Conservation (phyloP, 2,329 filamentous ascomycete species). For the Fusarium sp. region DNA sequence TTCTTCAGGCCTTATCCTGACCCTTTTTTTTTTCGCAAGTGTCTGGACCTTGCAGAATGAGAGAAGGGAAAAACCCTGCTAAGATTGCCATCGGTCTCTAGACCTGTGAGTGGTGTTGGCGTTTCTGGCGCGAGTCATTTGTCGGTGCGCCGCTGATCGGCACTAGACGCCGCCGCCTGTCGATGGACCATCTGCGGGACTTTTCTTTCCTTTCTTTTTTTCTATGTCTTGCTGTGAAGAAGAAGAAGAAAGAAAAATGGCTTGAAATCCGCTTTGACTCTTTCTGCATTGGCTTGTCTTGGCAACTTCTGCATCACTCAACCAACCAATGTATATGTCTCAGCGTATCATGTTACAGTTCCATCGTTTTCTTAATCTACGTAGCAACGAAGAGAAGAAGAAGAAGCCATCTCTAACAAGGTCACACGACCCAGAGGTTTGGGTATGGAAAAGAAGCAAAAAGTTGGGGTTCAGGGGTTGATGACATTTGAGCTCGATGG, state of each 20-base stretch:
- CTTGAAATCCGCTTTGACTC: background rate
- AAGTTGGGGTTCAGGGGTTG: background rate
- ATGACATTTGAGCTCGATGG: background rate
- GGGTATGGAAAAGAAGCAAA: background rate
- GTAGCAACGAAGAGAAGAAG: background rate
- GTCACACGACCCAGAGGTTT: background rate
- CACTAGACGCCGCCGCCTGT: background rate
- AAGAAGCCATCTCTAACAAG: background rate
- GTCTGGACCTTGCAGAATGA: background rate
- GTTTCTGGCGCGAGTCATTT: conserved; percentile 1
- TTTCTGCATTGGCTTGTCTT: background rate
- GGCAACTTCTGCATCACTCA: background rate
- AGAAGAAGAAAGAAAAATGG: background rate
- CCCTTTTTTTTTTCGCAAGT: background rate
- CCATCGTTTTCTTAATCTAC: background rate
- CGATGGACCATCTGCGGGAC: background rate
- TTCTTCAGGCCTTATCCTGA: conserved; percentile 3
- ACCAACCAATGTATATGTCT: background rate
- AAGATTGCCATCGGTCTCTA: background rate
- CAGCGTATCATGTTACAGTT: background rate
- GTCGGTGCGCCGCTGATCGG: background rate
- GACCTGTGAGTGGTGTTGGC: background rate
- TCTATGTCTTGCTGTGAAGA: background rate
- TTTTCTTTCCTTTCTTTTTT: background rate
- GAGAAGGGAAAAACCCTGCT: background rate